Percentiles rank a stretch among this genome's conserved stretches.
phyloP scores from a whole-genome alignment of 345 rosid species.

The Eucalyptus caleyi region DNA sequence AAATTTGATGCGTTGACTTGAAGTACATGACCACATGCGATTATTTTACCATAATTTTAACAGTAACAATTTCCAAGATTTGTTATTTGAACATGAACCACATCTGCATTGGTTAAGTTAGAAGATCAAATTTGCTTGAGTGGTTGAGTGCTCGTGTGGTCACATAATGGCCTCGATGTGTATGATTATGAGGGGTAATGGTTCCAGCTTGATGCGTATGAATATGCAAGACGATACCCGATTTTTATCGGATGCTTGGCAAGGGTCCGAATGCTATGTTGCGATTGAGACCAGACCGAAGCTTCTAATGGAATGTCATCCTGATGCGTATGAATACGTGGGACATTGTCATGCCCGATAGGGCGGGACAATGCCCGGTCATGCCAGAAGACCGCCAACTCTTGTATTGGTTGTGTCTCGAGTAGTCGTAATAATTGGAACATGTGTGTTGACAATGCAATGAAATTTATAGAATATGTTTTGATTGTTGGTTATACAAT shows the following conservation, averaged over 20 bases:
- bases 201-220: too few species aligned
- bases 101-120: too few species aligned
- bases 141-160: too few species aligned
- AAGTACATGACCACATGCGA: too few species aligned
- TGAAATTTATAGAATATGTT: too few species aligned
- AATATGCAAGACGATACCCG: fast-evolving
- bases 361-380: fast-evolving
- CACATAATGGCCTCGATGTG: fast-evolving
- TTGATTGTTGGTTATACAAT: fast-evolving
- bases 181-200: too few species aligned
- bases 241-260: fast-evolving
- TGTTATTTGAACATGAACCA: too few species aligned
- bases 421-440: too few species aligned
- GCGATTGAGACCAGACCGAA: fast-evolving
- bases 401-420: fast-evolving
- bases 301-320: too few species aligned
- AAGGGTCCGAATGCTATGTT: fast-evolving
- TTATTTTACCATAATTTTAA: too few species aligned
- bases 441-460: fast-evolving
- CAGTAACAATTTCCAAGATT: too few species aligned
- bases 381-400: fast-evolving
- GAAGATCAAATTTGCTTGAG: too few species aligned
- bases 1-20: fast-evolving
- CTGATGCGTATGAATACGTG: fast-evolving
- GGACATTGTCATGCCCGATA: fast-evolving